phyloP scores from a whole-genome alignment of 257 asterid genomes.

The Solanum tarijense region DNA sequence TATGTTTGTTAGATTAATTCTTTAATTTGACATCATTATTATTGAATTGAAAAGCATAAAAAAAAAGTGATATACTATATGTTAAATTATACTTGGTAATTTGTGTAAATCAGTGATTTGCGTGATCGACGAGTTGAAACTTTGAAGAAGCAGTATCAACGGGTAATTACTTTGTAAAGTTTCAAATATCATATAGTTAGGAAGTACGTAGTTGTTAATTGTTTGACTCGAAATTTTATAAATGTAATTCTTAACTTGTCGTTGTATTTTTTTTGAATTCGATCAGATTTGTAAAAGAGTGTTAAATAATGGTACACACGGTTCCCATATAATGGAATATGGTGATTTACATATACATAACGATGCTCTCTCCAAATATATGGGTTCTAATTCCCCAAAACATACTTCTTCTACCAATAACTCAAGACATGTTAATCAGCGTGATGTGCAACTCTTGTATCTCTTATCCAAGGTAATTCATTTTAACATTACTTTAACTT shows the following conservation, averaged over 20 bases:
- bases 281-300: constrained; percentile 65
- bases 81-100: background rate
- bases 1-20: background rate
- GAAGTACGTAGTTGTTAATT: background rate
- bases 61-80: too few relatives aligned
- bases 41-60: too few relatives aligned
- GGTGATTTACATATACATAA: constrained; percentile 47
- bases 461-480: constrained; percentile 62
- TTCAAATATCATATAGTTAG: background rate
- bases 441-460: constrained; percentile 69
- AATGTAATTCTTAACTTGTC: background rate
- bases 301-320: constrained; percentile 38
- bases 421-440: constrained; percentile 51
- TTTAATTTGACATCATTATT: background rate
- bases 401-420: constrained; percentile 36
- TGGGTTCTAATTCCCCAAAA: constrained; percentile 69
- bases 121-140: background rate
- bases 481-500: too few relatives aligned
- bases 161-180: background rate
- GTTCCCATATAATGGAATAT: constrained; percentile 87
- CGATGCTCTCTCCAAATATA: constrained; percentile 43
- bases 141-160: background rate
- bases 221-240: too few relatives aligned
- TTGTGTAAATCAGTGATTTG: background rate
- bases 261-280: background rate